Conservation (phyloP, 1,284 basidiomycete genomes). For the Leccinum pachyderme region DNA sequence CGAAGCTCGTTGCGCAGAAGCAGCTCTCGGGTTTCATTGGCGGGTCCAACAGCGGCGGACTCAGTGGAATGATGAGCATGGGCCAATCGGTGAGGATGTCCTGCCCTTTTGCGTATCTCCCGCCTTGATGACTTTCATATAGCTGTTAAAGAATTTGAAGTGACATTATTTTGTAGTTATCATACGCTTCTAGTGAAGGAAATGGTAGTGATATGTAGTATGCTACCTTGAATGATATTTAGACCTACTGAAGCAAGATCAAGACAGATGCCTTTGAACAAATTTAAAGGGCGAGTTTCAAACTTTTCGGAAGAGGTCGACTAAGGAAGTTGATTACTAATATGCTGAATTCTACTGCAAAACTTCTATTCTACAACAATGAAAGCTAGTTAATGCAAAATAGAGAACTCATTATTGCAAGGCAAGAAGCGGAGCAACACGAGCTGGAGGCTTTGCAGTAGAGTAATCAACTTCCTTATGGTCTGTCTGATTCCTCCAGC, state of each 20-base stretch:
- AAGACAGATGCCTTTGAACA: no score
- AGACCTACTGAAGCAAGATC: no score
- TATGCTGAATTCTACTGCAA: no score
- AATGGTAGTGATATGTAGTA: neutral
- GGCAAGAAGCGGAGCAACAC: conserved; percentile 19
- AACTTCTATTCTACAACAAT: no score
- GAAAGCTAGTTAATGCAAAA: conserved; percentile 1
- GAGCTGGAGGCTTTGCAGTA: conserved; percentile 7
- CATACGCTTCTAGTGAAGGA: neutral
- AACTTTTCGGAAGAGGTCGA: no score
- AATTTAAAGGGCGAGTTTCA: no score
- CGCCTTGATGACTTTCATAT: neutral
- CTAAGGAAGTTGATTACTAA: no score
- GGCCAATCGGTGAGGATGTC: neutral
- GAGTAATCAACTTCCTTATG: conserved; percentile 17
- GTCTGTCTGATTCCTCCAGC: conserved; percentile 1
- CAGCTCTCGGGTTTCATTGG: conserved; percentile 56
- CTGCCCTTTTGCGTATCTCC: neutral
- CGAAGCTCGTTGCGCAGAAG: conserved; percentile 74
- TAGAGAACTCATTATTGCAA: conserved; percentile 15
- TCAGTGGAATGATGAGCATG: conserved; percentile 23
- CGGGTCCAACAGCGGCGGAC: conserved; percentile 64
- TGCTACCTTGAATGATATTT: no score
- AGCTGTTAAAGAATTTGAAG: neutral
- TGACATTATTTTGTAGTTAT: neutral